Percentiles rank a stretch among this genome's conserved stretches.
phyloP scores from a whole-genome alignment of 2,329 filamentous ascomycete species.

The Chaetomiaceae sp. region DNA sequence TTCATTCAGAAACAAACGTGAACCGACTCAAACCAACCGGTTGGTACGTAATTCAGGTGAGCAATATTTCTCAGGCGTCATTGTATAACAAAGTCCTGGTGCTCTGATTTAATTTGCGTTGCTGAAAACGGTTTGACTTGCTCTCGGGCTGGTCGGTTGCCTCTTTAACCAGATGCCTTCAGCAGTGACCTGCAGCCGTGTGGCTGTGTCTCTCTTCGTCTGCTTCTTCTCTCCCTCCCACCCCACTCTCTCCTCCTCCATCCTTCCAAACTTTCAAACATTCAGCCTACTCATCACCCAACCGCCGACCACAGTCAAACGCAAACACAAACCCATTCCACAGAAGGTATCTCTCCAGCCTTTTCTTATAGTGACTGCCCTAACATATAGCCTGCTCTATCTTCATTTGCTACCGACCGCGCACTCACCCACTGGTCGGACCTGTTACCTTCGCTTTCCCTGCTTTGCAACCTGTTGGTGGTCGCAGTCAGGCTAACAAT shows the following conservation, averaged over 20 bases:
- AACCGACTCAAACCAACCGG: not conserved
- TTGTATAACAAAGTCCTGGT: not conserved
- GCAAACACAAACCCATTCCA: not conserved
- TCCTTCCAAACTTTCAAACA: not conserved
- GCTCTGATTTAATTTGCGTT: too few species aligned
- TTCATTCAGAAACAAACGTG: not conserved
- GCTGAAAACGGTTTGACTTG: not conserved
- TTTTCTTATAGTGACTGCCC: not conserved
- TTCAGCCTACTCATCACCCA: not conserved
- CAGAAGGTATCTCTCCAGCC: not conserved
- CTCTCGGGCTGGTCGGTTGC: too few species aligned
- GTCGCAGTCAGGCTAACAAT: slow-evolving; percentile 1
- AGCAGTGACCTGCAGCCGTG: not conserved
- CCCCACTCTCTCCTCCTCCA: not conserved
- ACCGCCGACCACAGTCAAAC: not conserved
- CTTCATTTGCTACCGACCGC: not conserved
- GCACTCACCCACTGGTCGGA: not conserved
- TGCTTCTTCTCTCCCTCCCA: not conserved
- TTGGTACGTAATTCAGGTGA: too few species aligned
- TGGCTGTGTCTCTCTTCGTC: not conserved
- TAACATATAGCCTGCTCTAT: not conserved
- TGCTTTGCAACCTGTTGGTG: not conserved
- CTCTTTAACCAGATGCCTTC: too few species aligned
- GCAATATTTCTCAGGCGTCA: not conserved
- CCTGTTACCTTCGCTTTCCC: not conserved